Evolutionary conservation across 2,329 filamentous ascomycete species (phyloP), one percentile per base, ranked within the genome.

Genomic region (Rugonectria rugulosa): DNA sequence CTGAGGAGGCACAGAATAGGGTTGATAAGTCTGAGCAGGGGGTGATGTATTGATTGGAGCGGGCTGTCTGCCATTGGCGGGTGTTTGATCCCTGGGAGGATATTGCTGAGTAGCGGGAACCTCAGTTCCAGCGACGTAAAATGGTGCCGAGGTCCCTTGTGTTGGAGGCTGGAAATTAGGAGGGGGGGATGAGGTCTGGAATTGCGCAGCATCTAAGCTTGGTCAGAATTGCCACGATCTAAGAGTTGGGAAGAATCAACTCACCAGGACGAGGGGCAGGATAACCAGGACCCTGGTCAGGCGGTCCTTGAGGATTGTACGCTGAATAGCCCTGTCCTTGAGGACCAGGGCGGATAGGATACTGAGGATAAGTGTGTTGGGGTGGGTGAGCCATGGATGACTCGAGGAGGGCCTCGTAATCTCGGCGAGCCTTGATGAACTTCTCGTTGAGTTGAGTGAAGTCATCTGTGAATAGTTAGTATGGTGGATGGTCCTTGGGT

Each of bases 381-480:
- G 90, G 87, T n/a, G 93, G 90, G 65, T 97, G 94, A 1, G 93
- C 88, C 94, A 99, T 98, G 52, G 94, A 98, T 15, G 91, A 90
- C 74, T 99, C 95, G 17, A 99, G 81, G n/a, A 99, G 82, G 24
- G 91, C 88, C 76, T 99, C 95, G 72, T 99, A 99, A 75, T 99
- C 95, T 67, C 94, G 86, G 62, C 95, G 88, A 40, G 95, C 95
- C 76, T 99, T 99, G 81, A 99, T 98, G 75, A 99, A 99, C 77
- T 98, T 98, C 75, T 99, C 95, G 70, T 99, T 99, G 60, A 99
- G 80, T 72, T 98, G 94, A 2, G 95, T 97, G 70, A 99, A 98
- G 73, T 99, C 95, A 75, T 99, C 95, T 96, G 62, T 9, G 2
- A 40, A 6, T 17, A 24, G 64, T 71, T 60, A 76, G 60, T 17